Base-by-base conservation (phyloP, 2,329 filamentous ascomycete species). In the Rachicladosporium sp. region DNA sequence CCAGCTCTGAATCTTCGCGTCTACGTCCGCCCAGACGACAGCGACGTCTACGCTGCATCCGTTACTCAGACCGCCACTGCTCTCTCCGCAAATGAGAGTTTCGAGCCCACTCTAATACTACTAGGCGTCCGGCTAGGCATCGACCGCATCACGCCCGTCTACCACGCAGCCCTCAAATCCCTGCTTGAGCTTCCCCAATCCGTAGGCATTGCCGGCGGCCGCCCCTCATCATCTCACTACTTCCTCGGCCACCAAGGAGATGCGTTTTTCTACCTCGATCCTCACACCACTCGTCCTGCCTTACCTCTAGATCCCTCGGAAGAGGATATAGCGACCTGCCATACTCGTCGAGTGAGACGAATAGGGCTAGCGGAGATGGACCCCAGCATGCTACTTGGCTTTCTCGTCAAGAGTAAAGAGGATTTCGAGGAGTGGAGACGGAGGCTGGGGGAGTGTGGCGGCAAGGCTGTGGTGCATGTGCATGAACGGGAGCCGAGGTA, bases 311-410 rank as follows among this genome's bases (percentile, higher is more conserved):
- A 64, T 5, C 63, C 75, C 1, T 77, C 77, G 0, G 54, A 67
- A 6, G 80, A 84, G 50, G 87, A 96, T 43, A 59, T 94, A 10
- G 74, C 80, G 40, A 82, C 82, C 1, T 95, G 86, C 54, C 89
- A 98, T 58, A 96, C 88, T 0, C 75, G 84, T 37, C 79, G 89
- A 35, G 65, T 98, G 11, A 78, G 89, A 30, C 75, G 82, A 41
- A 70, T 98, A 23, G 80, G 91, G 50, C 73, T 98, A 36, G 78
- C 78, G 43, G 88, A 96, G 55, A 91, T 98, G 84, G 91, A 98
- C 53, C 91, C 91, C 0, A 95, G 87, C 55, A 98, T 98, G 91
- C 66, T 98, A 32, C 84, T 98, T 48, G 89, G 86, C 4, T 96
- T 96, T 54, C 65, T 98, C 29, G 87, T 98, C 45, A 74, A 72